Percentiles rank a stretch among this genome's conserved stretches.
phyloP scores from a whole-genome alignment of 257 asterid species.

The Solanum clarkiae region DNA sequence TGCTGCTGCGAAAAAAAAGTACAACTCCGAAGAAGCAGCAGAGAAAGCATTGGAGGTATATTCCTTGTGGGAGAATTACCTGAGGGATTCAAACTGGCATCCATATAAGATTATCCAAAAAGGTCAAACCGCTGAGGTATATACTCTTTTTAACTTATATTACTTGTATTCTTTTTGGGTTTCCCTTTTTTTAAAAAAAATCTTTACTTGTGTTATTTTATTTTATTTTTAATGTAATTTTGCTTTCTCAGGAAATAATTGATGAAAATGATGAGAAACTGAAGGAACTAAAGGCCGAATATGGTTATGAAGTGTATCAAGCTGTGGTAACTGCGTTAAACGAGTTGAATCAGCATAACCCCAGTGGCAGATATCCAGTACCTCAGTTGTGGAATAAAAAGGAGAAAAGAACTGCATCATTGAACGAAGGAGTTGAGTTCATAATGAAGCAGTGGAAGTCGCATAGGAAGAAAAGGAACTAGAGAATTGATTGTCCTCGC shows the following conservation, averaged over 20 bases:
- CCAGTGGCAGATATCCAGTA: constrained; percentile 13
- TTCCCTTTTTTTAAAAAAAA: not conserved
- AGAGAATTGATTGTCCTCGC: not conserved
- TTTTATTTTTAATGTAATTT: not conserved
- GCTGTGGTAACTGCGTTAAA: constrained; percentile 8
- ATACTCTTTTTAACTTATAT: not conserved
- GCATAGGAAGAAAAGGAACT: not conserved
- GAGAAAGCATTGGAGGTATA: constrained; percentile 3
- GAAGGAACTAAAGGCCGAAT: constrained; percentile 4
- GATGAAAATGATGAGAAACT: constrained; percentile 13
- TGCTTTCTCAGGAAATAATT: constrained; percentile 4
- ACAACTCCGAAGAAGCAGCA: not conserved
- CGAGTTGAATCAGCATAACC: constrained; percentile 18
- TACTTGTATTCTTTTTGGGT: not conserved
- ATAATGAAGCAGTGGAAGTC: not conserved
- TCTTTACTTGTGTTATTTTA: not conserved
- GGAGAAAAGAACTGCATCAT: constrained; percentile 1
- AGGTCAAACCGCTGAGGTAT: not conserved
- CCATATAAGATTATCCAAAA: constrained; percentile 5
- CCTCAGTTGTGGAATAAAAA: constrained; percentile 13
- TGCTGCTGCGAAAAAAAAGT: not conserved
- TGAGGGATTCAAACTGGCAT: constrained; percentile 13
- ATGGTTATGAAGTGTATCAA: constrained; percentile 5
- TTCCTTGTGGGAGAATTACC: constrained; percentile 7
- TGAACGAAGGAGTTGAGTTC: constrained; percentile 5